A percentile compares a stretch with the other conserved stretches of the same genome.
Evolutionary conservation across 2,329 filamentous ascomycete genomes (phyloP).

Genomic region (Trichoderma arundinaceum): DNA sequence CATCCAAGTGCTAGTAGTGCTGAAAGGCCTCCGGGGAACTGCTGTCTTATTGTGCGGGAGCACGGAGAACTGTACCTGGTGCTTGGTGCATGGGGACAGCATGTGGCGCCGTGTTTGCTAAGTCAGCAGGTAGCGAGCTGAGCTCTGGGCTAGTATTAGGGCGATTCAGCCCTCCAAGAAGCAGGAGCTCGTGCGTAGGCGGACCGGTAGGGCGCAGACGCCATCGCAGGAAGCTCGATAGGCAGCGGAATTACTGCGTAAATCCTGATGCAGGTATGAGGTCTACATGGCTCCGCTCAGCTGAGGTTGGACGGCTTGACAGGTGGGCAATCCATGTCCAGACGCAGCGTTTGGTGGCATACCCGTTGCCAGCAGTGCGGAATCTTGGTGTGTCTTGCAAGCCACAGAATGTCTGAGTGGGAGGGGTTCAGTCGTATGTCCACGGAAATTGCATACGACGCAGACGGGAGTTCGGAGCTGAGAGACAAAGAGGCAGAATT

Average conservation of each 20-base stretch:
- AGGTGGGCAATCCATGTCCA: not conserved
- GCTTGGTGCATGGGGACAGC: slow-evolving; percentile 6
- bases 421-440: not conserved
- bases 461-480: slow-evolving; percentile 9
- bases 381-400: slow-evolving; percentile 14
- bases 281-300: slow-evolving; percentile 20
- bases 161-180: slow-evolving; percentile 25
- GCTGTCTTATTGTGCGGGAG: slow-evolving; percentile 5
- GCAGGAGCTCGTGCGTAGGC: slow-evolving; percentile 13
- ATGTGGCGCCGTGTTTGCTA: not conserved
- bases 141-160: slow-evolving; percentile 20
- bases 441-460: slow-evolving; percentile 17
- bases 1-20: not conserved
- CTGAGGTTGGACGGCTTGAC: slow-evolving; percentile 11
- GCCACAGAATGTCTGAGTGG: slow-evolving; percentile 1
- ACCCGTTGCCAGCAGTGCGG: not conserved
- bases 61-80: not conserved
- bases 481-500: not conserved
- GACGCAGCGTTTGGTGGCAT: not conserved
- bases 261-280: not conserved
- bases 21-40: slow-evolving; percentile 3
- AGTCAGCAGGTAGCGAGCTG: slow-evolving; percentile 23
- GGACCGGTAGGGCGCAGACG: slow-evolving; percentile 27
- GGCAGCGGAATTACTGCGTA: slow-evolving; percentile 14
- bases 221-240: not conserved